A percentile compares a stretch with the other conserved stretches of the same genome.
These are phyloP conservation scores for Pochonia chlamydosporia DNA, from an alignment of 2,329 filamentous ascomycete species.

Conservation along the genomic window DNA sequence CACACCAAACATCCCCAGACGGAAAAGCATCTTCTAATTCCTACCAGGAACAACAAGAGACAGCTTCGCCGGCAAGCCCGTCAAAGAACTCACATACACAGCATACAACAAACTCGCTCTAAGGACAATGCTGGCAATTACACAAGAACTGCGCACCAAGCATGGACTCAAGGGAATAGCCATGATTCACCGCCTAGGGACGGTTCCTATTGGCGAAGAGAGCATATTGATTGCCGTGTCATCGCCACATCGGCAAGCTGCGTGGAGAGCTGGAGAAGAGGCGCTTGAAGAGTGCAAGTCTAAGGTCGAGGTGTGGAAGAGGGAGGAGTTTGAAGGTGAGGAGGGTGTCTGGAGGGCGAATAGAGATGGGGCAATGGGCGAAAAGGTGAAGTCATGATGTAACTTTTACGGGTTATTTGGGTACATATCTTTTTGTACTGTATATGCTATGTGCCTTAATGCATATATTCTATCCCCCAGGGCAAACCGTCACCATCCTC, in stretches of 20 bases:
- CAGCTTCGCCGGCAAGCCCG: slow-evolving; percentile 64
- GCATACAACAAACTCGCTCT: slow-evolving; percentile 68
- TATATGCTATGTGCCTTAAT: not conserved
- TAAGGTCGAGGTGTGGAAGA: slow-evolving; percentile 91
- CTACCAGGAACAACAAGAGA: slow-evolving; percentile 67
- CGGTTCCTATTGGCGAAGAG: slow-evolving; percentile 85
- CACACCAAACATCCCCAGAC: slow-evolving; percentile 10
- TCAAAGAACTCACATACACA: slow-evolving; percentile 69
- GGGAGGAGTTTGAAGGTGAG: slow-evolving; percentile 76
- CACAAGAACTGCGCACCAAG: slow-evolving; percentile 46
- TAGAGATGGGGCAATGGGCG: slow-evolving; percentile 61
- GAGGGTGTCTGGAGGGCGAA: slow-evolving; percentile 86
- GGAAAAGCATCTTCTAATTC: not conserved
- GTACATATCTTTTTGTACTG: not conserved
- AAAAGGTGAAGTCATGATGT: slow-evolving; percentile 27
- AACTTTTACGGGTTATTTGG: not conserved
- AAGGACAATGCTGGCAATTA: slow-evolving; percentile 61
- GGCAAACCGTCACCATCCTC: not conserved
- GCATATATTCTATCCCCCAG: not conserved
- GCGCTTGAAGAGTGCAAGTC: slow-evolving; percentile 82
- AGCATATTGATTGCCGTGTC: slow-evolving; percentile 87
- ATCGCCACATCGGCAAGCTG: slow-evolving; percentile 73
- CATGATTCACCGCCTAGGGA: slow-evolving; percentile 78
- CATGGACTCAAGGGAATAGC: slow-evolving; percentile 68
- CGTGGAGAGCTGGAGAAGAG: slow-evolving; percentile 85